phyloP scores from a whole-genome alignment of 2,329 filamentous ascomycete genomes.

The Ophiostoma sp. region DNA sequence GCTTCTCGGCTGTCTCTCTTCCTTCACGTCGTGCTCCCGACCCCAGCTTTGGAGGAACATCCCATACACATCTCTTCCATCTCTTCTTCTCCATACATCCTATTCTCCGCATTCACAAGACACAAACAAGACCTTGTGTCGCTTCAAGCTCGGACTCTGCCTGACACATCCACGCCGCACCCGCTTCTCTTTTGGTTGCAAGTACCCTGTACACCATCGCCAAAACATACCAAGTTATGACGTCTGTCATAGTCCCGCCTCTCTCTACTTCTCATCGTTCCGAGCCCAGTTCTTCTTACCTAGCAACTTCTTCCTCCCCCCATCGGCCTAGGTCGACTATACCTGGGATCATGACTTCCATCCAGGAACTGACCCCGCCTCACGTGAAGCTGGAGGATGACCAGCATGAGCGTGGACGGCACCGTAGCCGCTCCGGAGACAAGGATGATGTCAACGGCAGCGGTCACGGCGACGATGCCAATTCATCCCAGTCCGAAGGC shows the following conservation, averaged over 20 bases:
- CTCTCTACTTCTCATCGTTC: neutral
- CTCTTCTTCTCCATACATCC: neutral
- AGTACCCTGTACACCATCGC: neutral
- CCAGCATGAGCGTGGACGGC: constrained; percentile 36
- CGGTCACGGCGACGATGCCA: constrained; percentile 39
- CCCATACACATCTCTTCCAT: neutral
- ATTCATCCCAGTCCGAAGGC: constrained; percentile 50
- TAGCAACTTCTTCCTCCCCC: neutral
- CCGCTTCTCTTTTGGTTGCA: neutral
- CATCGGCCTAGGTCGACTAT: neutral
- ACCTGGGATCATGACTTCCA: constrained; percentile 34
- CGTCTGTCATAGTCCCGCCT: constrained; percentile 7
- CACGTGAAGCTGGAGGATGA: constrained; percentile 40
- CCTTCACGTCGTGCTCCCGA: neutral
- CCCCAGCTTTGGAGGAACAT: neutral
- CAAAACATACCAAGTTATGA: constrained; percentile 1
- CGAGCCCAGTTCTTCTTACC: neutral
- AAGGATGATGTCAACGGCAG: constrained; percentile 36
- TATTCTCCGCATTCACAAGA: constrained; percentile 7
- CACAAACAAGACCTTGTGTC: constrained; percentile 4
- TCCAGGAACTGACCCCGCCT: constrained; percentile 40
- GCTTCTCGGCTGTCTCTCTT: constrained; percentile 6
- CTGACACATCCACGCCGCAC: neutral
- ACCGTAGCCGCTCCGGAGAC: constrained; percentile 37
- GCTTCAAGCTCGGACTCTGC: constrained; percentile 2